Base-by-base conservation (phyloP, 1,284 basidiomycete genomes). In the Ganoderma sinense region DNA sequence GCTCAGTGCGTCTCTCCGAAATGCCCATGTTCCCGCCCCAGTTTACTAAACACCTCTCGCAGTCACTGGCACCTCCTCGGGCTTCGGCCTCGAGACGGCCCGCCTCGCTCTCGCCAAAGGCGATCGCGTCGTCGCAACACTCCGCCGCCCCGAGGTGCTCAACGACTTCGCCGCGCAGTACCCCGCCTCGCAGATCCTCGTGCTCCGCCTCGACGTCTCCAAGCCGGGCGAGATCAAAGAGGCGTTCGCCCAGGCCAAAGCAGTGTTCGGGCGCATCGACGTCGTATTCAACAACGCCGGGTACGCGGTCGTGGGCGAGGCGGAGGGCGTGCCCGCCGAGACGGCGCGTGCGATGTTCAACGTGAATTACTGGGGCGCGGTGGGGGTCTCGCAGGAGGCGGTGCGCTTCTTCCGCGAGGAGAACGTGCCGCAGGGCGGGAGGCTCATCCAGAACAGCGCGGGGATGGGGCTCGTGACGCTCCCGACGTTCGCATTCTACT, bases 261-360 rank as follows among this genome's bases (percentile, higher is more conserved):
- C 71, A 1, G 71, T 73, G 39, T 85, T 85, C 70, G 84, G 83
- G 7, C 75, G 82, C 31, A 68, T 85, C 29, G 84, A 85, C 65
- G 79, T 86, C 31, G 81, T 86, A 8, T 78, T 83, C 72, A 85
- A 83, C 75, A 86, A 85, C 60, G 84, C 84, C 4, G 83, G 79
- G 5, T 71, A 66, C 53, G 69, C 64, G 5, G 39, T 73, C 7
- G 16, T 64, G 6, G 71, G 67, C 14, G 75, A 75, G 67, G 59
- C 80, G 23, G 83, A 84, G 70, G 77, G 71, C 11, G 77, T 78
- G 0, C 77, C 80, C 0, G 78, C 80, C 4, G 75, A 77, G 29
- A 67, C 64, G 0, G 82, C 81, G 1, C 78, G 80, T 1, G 69
- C 61, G n/a, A 40, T 82, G 71, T 83, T 84, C 70, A 82, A 84